Evolutionary conservation across 2,329 filamentous ascomycete genomes (phyloP).

Genomic region (Clonostachys rosea): DNA sequence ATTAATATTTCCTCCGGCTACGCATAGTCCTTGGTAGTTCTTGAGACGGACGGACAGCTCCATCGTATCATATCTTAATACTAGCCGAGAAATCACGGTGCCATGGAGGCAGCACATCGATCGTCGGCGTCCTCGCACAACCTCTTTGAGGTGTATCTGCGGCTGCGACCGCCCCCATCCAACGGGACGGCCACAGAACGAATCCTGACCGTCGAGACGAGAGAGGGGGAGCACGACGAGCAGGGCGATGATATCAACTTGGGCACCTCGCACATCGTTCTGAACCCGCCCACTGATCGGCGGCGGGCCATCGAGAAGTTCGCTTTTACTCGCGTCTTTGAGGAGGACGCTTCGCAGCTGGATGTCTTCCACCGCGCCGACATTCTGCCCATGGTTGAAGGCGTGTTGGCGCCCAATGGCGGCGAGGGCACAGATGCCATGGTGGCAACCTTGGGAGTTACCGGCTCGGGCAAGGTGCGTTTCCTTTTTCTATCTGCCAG

Average conservation of each 20-base stretch:
- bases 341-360: slow-evolving; percentile 78
- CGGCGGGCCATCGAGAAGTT: slow-evolving; percentile 90
- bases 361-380: slow-evolving; percentile 82
- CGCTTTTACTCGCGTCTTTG: slow-evolving; percentile 89
- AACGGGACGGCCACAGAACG: slow-evolving; percentile 47
- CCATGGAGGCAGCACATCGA: no score
- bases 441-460: slow-evolving; percentile 87
- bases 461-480: slow-evolving; percentile 87
- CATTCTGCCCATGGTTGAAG: slow-evolving; percentile 71
- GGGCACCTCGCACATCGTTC: slow-evolving; percentile 58
- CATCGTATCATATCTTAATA: no score
- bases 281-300: slow-evolving; percentile 79
- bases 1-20: no score
- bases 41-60: no score
- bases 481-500: not conserved
- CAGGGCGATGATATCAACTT: slow-evolving; percentile 22
- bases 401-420: slow-evolving; percentile 68
- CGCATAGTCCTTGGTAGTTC: no score
- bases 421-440: slow-evolving; percentile 83
- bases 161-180: slow-evolving; percentile 65
- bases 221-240: slow-evolving; percentile 20
- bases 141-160: slow-evolving; percentile 89
- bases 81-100: no score
- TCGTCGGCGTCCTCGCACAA: slow-evolving; percentile 27
- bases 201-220: slow-evolving; percentile 73